These are phyloP conservation scores for Rhododendron henanense DNA, from an alignment of 148 eudicot species.

Conservation along the genomic window DNA sequence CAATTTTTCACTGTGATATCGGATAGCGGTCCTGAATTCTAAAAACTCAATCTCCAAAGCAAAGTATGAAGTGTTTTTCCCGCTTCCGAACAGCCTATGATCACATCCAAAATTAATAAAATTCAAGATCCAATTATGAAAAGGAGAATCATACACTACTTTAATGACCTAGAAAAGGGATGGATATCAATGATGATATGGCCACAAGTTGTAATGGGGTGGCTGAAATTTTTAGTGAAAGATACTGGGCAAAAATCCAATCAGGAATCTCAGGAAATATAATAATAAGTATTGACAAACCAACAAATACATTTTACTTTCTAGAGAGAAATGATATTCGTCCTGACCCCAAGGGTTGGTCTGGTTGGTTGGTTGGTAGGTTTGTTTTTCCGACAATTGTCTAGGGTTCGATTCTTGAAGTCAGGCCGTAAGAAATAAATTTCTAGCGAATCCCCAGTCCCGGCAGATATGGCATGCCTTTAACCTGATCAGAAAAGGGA, in stretches of 20 bases:
- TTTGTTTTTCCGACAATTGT: neutral
- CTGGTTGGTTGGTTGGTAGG: neutral
- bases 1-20: no score
- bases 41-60: no score
- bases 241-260: neutral
- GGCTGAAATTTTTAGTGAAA: constrained; percentile 4
- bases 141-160: neutral
- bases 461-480: neutral
- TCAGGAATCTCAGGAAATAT: neutral
- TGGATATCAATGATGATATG: neutral
- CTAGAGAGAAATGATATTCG: neutral
- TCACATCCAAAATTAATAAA: neutral
- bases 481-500: neutral
- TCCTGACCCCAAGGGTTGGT: neutral
- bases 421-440: neutral
- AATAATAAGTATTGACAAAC: neutral
- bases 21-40: no score
- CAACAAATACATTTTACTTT: neutral
- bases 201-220: neutral
- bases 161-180: neutral
- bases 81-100: neutral
- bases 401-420: neutral
- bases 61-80: neutral
- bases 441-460: neutral
- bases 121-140: neutral